phyloP scores from a whole-genome alignment of 352 stramenopile genomes.

The Phytopythium kandeliae region DNA sequence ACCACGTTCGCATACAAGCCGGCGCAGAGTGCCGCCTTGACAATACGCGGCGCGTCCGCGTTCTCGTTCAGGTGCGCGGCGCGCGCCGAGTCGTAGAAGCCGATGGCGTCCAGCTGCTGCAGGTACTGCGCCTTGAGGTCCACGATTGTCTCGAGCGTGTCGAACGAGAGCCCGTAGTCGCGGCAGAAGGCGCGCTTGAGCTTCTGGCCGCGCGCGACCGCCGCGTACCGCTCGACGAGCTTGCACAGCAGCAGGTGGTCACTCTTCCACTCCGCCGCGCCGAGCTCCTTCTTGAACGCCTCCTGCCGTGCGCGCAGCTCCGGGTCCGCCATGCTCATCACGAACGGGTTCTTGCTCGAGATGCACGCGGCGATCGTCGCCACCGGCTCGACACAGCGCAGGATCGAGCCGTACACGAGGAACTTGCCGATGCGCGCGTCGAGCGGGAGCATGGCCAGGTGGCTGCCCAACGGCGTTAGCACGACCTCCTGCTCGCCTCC shows the following conservation, averaged over 20 bases:
- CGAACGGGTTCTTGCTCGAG: conserved; percentile 72
- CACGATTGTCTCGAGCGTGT: conserved; percentile 91
- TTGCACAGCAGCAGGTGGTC: conserved; percentile 73
- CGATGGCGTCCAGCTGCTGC: conserved; percentile 67
- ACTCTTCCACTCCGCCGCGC: conserved; percentile 52
- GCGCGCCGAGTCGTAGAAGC: conserved; percentile 59
- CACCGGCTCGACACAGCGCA: conserved; percentile 79
- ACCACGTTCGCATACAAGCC: conserved; percentile 81
- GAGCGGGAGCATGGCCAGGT: conserved; percentile 77
- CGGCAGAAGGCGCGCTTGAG: conserved; percentile 60
- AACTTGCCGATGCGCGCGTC: conserved; percentile 87
- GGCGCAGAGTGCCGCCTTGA: conserved; percentile 84
- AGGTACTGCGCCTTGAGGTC: conserved; percentile 88
- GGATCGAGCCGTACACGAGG: conserved; percentile 81
- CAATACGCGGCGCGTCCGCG: conserved; percentile 79
- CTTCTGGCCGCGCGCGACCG: conserved; percentile 31
- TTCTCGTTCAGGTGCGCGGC: conserved; percentile 52
- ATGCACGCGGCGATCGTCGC: conserved; percentile 81
- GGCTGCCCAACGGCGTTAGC: conserved; percentile 92
- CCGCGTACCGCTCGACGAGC: conserved; percentile 73
- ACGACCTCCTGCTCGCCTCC: conserved; percentile 54
- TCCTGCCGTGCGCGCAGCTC: conserved; percentile 54
- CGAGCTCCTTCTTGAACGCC: conserved; percentile 61
- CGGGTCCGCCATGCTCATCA: conserved; percentile 64
- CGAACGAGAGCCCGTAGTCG: conserved; percentile 67